Conservation (phyloP, 768 basidiomycete species). For the Agaricus blazei region DNA sequence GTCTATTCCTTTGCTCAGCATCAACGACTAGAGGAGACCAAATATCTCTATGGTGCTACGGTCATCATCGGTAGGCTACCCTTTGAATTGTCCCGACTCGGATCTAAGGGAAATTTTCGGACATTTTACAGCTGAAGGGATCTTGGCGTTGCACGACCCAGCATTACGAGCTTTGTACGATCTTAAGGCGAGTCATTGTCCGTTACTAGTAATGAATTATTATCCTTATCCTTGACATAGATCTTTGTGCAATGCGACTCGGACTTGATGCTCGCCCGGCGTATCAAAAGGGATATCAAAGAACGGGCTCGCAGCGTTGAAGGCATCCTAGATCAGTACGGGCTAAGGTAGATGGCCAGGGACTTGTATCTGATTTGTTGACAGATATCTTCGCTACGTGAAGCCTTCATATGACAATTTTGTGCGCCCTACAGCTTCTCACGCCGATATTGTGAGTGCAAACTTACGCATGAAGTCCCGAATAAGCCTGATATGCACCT, state of each 20-base stretch:
- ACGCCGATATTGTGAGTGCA: conserved; percentile 79
- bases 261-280: conserved; percentile 94
- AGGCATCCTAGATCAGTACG: conserved; percentile 86
- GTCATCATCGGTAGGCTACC: conserved; percentile 70
- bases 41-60: conserved; percentile 90
- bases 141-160: conserved; percentile 84
- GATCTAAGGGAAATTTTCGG: not conserved
- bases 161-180: conserved; percentile 80
- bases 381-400: conserved; percentile 87
- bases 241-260: conserved; percentile 92
- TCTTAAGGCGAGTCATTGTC: conserved; percentile 56
- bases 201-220: not conserved
- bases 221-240: conserved; percentile 25
- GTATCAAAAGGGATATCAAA: conserved; percentile 81
- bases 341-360: not conserved
- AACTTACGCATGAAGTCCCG: not conserved
- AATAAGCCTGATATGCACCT: not conserved
- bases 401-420: conserved; percentile 95
- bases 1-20: conserved; percentile 93
- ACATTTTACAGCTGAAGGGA: conserved; percentile 70
- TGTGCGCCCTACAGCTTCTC: conserved; percentile 78
- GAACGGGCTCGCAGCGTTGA: conserved; percentile 84
- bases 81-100: not conserved
- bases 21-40: conserved; percentile 71
- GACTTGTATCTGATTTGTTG: not conserved